These are phyloP conservation scores for Dioscorea zingiberensis DNA, from an alignment of 106 monocot species.

Conservation along the genomic window DNA sequence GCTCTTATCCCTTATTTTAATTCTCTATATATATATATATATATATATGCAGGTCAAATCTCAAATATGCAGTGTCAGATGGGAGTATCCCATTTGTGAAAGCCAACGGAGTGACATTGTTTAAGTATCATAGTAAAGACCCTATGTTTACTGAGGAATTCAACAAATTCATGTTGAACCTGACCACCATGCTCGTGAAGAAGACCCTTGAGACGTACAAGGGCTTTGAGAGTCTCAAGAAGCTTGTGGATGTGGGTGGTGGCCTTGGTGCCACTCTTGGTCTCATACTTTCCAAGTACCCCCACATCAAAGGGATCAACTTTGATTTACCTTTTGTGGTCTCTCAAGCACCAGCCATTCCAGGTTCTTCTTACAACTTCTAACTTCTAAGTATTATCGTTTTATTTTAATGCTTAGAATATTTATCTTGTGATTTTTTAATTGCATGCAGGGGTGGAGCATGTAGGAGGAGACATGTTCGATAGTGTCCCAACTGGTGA, in stretches of 20 bases:
- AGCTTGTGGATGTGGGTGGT: no score
- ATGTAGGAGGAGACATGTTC: slow-evolving; percentile 53
- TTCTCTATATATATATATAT: no score
- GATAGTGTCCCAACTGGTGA: slow-evolving; percentile 38
- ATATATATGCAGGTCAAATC: slow-evolving; percentile 8
- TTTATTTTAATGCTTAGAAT: neutral
- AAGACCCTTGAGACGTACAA: slow-evolving; percentile 17
- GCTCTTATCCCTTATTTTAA: no score
- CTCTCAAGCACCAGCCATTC: neutral
- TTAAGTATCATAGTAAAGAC: slow-evolving; percentile 10
- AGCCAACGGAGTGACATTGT: neutral
- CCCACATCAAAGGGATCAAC: no score
- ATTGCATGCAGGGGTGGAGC: slow-evolving; percentile 23
- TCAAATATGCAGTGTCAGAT: slow-evolving; percentile 8
- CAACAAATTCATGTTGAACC: slow-evolving; percentile 24
- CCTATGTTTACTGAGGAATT: slow-evolving; percentile 21
- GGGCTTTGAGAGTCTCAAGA: slow-evolving; percentile 10
- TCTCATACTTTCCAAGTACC: no score
- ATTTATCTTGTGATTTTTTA: neutral
- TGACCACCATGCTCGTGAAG: slow-evolving; percentile 26
- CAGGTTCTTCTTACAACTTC: neutral
- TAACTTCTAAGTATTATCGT: neutral
- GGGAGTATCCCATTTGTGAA: slow-evolving; percentile 2
- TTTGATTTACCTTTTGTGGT: no score
- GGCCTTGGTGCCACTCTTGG: no score